Evolutionary conservation across 2,329 filamentous ascomycete genomes (phyloP), one percentile per base, ranked within the genome.

Genomic region (Aspergillus sojae): DNA sequence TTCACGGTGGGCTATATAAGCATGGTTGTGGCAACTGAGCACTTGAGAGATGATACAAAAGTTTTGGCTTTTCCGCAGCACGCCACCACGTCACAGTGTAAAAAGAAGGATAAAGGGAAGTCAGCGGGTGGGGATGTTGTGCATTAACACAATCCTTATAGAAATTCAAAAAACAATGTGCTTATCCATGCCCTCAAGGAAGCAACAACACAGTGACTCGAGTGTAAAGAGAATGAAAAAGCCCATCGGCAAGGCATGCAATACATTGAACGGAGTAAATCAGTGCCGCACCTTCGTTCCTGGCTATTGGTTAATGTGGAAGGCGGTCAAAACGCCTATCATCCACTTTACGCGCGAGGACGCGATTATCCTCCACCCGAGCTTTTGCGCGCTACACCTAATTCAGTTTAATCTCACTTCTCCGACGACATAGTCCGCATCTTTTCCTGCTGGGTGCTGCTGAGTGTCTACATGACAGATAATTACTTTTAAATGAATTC

Each of bases 331-430:
- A n/a, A 39, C 55, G 56, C 41, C 23, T 28, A 45, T 55, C 26
- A 46, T 39, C 63, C 65, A 71, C 69, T 71, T 69, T 70, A 71
- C 69, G 69, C 69, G 69, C 56, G n/a, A 57, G 61, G 58, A 68
- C 67, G 67, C 68, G 69, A 62, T 54, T 66, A 21, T 23, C 32
- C 21, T 62, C 39, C 34, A 21, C 11, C 34, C 16, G 23, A 34
- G 59, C 21, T 7, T 39, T 26, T 48, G n/a, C 7, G 19, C n/a
- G 28, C n/a, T 52, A 28, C 21, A 12, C 36, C 19, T 21, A 19
- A 32, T 30, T 61, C 54, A 46, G 4, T 7, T n/a, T 60, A 34
- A 48, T 39, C 32, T 41, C 23, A 52, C n/a, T 36, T 28, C 14
- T 45, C 5, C 5, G 26, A 28, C 16, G 16, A 16, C 34, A 16